Conservation (phyloP, 805 yeast genomes). For the Saccharomycopsis synnaedendra region DNA sequence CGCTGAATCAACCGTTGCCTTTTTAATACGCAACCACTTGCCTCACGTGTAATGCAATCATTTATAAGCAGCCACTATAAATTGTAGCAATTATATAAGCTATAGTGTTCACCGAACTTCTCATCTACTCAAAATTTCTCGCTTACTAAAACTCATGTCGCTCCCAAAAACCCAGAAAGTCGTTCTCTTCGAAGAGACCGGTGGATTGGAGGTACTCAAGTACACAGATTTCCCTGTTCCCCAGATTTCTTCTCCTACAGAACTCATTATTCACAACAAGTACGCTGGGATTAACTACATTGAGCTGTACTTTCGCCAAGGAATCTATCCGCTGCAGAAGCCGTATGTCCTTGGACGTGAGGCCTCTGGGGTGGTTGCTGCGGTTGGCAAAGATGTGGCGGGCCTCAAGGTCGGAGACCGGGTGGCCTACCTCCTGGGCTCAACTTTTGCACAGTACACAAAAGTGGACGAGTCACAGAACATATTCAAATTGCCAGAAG, state of each 20-base stretch:
- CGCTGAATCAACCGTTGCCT: too few relatives aligned
- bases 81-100: too few relatives aligned
- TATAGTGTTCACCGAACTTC: too few relatives aligned
- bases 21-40: too few relatives aligned
- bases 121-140: too few relatives aligned
- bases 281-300: conserved; percentile 77
- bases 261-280: conserved; percentile 59
- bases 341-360: conserved; percentile 69
- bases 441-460: conserved; percentile 68
- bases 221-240: conserved; percentile 53
- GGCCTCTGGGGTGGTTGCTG: conserved; percentile 60
- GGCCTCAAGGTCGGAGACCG: conserved; percentile 56
- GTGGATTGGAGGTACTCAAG: conserved; percentile 50
- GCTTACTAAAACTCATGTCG: neutral
- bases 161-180: conserved; percentile 50
- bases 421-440: conserved; percentile 42
- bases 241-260: conserved; percentile 32
- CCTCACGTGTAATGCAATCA: too few relatives aligned
- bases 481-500: conserved; percentile 38
- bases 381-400: conserved; percentile 47
- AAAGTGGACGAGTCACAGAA: conserved; percentile 28
- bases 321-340: conserved; percentile 48
- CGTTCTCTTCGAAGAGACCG: conserved; percentile 38
- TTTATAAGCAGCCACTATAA: too few relatives aligned
- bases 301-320: conserved; percentile 74